Evolutionary conservation across 768 basidiomycete species (phyloP).

Genomic region (Trametes gibbosa): DNA sequence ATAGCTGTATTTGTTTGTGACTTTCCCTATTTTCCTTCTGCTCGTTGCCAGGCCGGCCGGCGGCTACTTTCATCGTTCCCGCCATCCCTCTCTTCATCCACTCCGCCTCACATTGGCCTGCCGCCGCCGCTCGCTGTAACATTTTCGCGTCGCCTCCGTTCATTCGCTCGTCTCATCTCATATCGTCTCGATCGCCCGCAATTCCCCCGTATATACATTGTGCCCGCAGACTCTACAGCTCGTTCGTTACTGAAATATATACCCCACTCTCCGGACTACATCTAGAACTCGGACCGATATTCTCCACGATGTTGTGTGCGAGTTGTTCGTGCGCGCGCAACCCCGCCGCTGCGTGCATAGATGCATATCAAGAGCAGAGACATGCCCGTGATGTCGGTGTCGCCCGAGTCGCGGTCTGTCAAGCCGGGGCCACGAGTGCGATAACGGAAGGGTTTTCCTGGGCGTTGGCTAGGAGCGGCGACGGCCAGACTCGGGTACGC

Average conservation of each 20-base stretch:
- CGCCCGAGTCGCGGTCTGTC: no score
- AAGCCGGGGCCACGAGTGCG: background rate
- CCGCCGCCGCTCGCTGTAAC: no score
- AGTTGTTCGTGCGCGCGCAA: no score
- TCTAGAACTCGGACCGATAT: no score
- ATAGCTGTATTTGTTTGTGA: conserved; percentile 17
- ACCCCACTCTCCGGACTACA: conserved; percentile 1
- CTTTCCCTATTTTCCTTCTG: background rate
- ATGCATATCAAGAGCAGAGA: no score
- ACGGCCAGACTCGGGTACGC: no score
- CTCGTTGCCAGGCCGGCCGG: background rate
- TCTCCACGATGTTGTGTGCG: no score
- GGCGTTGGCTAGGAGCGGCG: background rate
- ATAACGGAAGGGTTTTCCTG: conserved; percentile 6
- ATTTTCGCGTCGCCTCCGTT: no score
- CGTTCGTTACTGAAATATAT: conserved; percentile 1
- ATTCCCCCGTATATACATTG: conserved; percentile 19
- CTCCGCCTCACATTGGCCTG: no score
- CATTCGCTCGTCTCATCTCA: background rate
- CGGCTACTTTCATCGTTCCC: background rate
- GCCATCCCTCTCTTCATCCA: no score
- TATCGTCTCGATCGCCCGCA: conserved; percentile 5
- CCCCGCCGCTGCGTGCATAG: no score
- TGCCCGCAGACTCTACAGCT: background rate
- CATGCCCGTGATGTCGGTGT: no score